Evolutionary conservation across 192 early-diverging fungal genomes (phyloP), one percentile per base, ranked within the genome.

Genomic region (Dissophora globulifera): DNA sequence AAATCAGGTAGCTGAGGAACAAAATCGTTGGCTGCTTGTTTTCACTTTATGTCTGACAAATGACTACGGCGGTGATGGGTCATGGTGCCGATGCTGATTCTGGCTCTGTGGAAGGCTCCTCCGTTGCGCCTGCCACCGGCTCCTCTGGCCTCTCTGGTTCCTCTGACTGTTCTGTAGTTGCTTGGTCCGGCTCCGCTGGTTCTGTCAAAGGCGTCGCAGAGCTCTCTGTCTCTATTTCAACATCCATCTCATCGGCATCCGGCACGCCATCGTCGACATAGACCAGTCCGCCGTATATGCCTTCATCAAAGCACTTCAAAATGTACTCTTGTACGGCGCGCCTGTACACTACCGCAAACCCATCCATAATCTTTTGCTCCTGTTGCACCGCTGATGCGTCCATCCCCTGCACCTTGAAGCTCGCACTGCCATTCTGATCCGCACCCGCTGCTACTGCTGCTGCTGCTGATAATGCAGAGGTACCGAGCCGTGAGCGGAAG

Each of bases 241-340:
- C n/a, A 6, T 9, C 17, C 4, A 45, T 45, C 9, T 45, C 29
- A 12, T 71, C 54, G 19, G 26, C 41, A 10, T 75, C 57, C n/a
- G 42, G 29, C n/a, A n/a, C n/a, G 2, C 31, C 41, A 26, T 32
- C 26, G 43, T 63, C 53, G 3, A 66, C 50, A 32, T 43, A 47
- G 19, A 67, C 59, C 2, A 79, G 53, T 20, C 81, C 81, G 12
- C 81, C 76, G 47, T 82, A 82, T 35, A 82, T 74, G 22, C 81
- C 81, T 23, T 82, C 81, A 49, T 74, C 69, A 47, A 74, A 82
- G 52, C 81, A 82, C 19, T 67, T 76, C 19, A 76, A 53, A 23
- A 76, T 76, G n/a, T 76, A 76, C 8, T 76, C 72, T 35, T 76
- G 63, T 1, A 67, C 72, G 19, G 72, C 72, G 13, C 72, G 72